A percentile compares a stretch with the other conserved stretches of the same genome.
phyloP scores from a whole-genome alignment of 1,284 basidiomycete genomes.

The Trichosporon sp. region DNA sequence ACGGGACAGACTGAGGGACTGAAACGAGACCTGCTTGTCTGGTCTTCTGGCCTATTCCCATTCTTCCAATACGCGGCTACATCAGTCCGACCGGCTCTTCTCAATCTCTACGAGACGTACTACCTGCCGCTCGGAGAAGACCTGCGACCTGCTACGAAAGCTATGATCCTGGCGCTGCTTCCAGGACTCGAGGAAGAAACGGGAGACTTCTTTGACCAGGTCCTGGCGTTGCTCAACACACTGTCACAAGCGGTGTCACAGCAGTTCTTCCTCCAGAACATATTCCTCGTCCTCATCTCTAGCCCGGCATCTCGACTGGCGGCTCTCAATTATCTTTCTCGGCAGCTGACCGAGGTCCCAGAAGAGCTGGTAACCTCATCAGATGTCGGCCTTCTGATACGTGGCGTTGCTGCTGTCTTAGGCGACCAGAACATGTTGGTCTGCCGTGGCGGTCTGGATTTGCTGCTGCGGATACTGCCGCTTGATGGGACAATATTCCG shows the following conservation, averaged over 20 bases:
- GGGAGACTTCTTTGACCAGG: slow-evolving; percentile 95
- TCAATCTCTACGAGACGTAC: slow-evolving; percentile 81
- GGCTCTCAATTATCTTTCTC: slow-evolving; percentile 77
- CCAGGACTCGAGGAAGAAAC: slow-evolving; percentile 94
- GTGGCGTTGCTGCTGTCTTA: slow-evolving; percentile 80
- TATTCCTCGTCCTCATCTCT: slow-evolving; percentile 90
- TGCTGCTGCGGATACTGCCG: slow-evolving; percentile 67
- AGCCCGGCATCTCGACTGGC: slow-evolving; percentile 80
- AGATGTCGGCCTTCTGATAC: slow-evolving; percentile 85
- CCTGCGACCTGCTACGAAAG: slow-evolving; percentile 84
- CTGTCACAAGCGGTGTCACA: slow-evolving; percentile 74
- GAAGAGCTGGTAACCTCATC: slow-evolving; percentile 50
- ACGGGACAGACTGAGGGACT: slow-evolving; percentile 70
- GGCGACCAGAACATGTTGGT: slow-evolving; percentile 87
- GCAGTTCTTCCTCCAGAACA: slow-evolving; percentile 88
- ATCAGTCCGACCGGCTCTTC: slow-evolving; percentile 81
- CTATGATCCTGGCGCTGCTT: slow-evolving; percentile 84
- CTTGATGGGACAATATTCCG: slow-evolving; percentile 66
- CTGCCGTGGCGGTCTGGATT: slow-evolving; percentile 70
- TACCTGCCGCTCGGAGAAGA: slow-evolving; percentile 79
- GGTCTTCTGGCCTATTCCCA: slow-evolving; percentile 94
- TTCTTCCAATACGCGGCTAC: slow-evolving; percentile 98
- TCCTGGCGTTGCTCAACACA: slow-evolving; percentile 72
- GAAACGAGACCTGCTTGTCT: slow-evolving; percentile 78
- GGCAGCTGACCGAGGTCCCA: slow-evolving; percentile 58